Evolutionary conservation across 176 grass and related monocot species (phyloP).

Genomic region (Saccharum officinarum): DNA sequence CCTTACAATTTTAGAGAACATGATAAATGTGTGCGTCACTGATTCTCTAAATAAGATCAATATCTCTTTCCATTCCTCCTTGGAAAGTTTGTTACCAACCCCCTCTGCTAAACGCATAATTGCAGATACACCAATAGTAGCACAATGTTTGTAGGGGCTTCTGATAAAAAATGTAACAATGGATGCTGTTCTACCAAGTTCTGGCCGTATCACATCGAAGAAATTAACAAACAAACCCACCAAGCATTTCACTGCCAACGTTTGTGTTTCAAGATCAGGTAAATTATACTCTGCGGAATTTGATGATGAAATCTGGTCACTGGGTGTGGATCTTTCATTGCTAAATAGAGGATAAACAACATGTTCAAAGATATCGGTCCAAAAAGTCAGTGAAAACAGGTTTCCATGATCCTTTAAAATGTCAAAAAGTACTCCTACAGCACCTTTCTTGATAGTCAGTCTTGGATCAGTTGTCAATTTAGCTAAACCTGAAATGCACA

Average conservation of each 20-base stretch:
- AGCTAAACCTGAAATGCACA: constrained; percentile 71
- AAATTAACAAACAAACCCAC: constrained; percentile 74
- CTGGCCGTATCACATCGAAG: constrained; percentile 67
- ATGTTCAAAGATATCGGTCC: constrained; percentile 72
- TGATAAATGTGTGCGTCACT: constrained; percentile 41
- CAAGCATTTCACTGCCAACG: constrained; percentile 74
- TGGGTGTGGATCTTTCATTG: constrained; percentile 35
- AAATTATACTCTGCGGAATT: constrained; percentile 51
- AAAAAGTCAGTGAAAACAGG: constrained; percentile 72
- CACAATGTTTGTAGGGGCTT: constrained; percentile 87
- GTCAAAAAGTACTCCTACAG: constrained; percentile 94
- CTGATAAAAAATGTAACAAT: constrained; percentile 68
- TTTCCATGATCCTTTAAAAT: constrained; percentile 94
- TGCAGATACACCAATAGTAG: constrained; percentile 72
- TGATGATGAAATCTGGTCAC: constrained; percentile 41
- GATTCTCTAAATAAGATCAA: constrained; percentile 74
- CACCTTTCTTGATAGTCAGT: constrained; percentile 79
- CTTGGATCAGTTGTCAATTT: constrained; percentile 87
- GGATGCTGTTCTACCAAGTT: constrained; percentile 59
- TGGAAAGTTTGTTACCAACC: constrained; percentile 67
- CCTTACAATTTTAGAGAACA: constrained; percentile 64
- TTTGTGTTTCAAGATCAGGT: constrained; percentile 66
- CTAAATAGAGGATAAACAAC: constrained; percentile 84
- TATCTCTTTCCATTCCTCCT: constrained; percentile 79
- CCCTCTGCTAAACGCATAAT: constrained; percentile 63